Percentiles rank a stretch among this genome's conserved stretches.
These are phyloP conservation scores for Cryptococcus jaspeensis DNA, from an alignment of 1,284 basidiomycete genomes.

Conservation along the genomic window DNA sequence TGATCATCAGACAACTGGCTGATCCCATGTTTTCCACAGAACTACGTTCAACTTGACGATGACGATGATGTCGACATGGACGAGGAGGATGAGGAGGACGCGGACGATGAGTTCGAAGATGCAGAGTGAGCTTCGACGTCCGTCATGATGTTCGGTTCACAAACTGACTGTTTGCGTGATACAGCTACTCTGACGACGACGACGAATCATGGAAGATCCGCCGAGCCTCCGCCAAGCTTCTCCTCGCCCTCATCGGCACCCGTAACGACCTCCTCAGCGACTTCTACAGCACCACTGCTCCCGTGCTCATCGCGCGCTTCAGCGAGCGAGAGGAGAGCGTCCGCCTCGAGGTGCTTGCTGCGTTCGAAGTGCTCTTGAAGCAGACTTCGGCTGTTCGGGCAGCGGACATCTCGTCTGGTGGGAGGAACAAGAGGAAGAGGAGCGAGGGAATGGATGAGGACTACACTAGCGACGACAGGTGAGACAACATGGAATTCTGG, in stretches of 20 bases:
- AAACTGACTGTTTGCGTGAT: constrained; percentile 4
- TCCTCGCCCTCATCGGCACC: constrained; percentile 79
- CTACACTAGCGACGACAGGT: constrained; percentile 62
- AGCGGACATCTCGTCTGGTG: constrained; percentile 31
- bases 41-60: constrained; percentile 77
- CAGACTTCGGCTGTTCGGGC: constrained; percentile 60
- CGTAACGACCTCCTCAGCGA: constrained; percentile 78
- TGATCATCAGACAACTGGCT: not conserved
- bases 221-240: constrained; percentile 84
- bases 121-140: constrained; percentile 60
- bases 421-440: constrained; percentile 60
- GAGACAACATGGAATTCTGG: too few species aligned
- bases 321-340: constrained; percentile 95
- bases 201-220: constrained; percentile 99
- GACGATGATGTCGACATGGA: constrained; percentile 60
- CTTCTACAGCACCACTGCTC: constrained; percentile 80
- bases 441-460: constrained; percentile 67
- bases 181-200: constrained; percentile 93
- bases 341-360: constrained; percentile 86
- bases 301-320: constrained; percentile 84
- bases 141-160: not conserved
- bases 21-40: constrained; percentile 57
- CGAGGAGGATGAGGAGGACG: constrained; percentile 48
- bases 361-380: constrained; percentile 74
- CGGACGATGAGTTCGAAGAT: constrained; percentile 63